A percentile compares a stretch with the other conserved stretches of the same genome.
These are phyloP conservation scores for Claviceps arundinis DNA, from an alignment of 2,329 filamentous ascomycete species.

Conservation along the genomic window DNA sequence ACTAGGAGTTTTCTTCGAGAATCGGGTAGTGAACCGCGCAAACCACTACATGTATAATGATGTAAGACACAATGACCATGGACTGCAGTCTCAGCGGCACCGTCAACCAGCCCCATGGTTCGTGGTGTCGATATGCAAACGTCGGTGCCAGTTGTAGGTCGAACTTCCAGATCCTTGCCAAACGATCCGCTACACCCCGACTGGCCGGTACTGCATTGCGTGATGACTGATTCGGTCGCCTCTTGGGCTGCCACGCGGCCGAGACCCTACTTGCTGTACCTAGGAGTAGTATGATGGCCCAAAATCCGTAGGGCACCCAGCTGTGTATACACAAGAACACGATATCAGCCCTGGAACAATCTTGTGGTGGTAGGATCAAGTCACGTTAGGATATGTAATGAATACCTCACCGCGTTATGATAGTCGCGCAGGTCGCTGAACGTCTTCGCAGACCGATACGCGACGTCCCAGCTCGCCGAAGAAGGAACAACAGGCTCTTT, in stretches of 20 bases:
- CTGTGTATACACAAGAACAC: neutral
- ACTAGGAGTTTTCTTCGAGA: slow-evolving; percentile 20
- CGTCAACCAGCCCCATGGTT: neutral
- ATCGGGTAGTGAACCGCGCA: slow-evolving; percentile 17
- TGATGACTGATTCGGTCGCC: neutral
- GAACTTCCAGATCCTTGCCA: neutral
- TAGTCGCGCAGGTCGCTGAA: slow-evolving; percentile 6
- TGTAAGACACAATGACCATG: slow-evolving; percentile 16
- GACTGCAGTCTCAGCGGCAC: neutral
- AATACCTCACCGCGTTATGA: slow-evolving; percentile 5
- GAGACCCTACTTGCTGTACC: neutral
- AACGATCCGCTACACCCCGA: neutral
- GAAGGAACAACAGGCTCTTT: neutral
- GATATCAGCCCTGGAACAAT: neutral
- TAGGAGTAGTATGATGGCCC: neutral
- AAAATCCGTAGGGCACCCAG: neutral
- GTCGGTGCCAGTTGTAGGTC: neutral
- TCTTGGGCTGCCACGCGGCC: neutral
- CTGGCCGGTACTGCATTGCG: neutral
- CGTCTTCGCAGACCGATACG: slow-evolving; percentile 2
- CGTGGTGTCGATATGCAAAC: neutral
- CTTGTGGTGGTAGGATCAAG: no score
- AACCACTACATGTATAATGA: slow-evolving; percentile 18
- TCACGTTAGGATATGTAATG: neutral
- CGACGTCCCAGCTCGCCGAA: slow-evolving; percentile 5